Base-by-base conservation (phyloP, 202 grass and related monocot species). In the Elaeis oleifera region DNA sequence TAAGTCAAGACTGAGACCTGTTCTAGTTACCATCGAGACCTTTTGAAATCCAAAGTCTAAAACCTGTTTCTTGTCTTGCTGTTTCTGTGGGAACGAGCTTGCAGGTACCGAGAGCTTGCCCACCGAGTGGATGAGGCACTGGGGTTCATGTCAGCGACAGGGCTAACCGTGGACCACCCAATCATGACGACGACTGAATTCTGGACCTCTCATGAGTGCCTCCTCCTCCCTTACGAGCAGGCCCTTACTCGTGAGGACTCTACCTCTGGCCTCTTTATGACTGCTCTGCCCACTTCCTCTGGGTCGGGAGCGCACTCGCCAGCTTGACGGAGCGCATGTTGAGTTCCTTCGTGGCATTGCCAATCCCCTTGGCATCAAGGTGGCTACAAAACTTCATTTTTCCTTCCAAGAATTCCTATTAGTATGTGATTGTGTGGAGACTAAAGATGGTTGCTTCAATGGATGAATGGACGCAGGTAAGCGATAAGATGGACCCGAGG, bases 181-280 rank as follows among this genome's bases (percentile, higher is more conserved):
- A 87, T 95, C 77, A 95, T 95, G 90, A 95, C 85, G 0, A 95
- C 86, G 23, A 95, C 90, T 4, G 90, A 95, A 66, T 95, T 95
- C 75, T 90, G 86, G 86, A 95, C 90, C 54, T 95, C 90, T 5
- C 90, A 95, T 5, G 90, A 95, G 61, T 95, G 90, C 48, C 86
- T 95, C 26, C 90, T 95, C 48, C 82, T 95, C 49, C 90, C 90
- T 19, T 95, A 95, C 8, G 90, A 95, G 79, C 85, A 95, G 68
- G 26, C 90, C 71, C 79, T 95, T 61, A 90, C 90, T 18, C 90
- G 90, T 77, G 77, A 95, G 65, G 90, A 95, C 56, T 95, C 90
- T 60, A 95, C 85, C 3, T 90, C 85, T 54, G 90, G 83, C 44
- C 80, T 90, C 57, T 95, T 79, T 95, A 95, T 51, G 90, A 95